Base-by-base conservation (phyloP, 129 eudicot genomes). In the Pittosporum tobira region DNA sequence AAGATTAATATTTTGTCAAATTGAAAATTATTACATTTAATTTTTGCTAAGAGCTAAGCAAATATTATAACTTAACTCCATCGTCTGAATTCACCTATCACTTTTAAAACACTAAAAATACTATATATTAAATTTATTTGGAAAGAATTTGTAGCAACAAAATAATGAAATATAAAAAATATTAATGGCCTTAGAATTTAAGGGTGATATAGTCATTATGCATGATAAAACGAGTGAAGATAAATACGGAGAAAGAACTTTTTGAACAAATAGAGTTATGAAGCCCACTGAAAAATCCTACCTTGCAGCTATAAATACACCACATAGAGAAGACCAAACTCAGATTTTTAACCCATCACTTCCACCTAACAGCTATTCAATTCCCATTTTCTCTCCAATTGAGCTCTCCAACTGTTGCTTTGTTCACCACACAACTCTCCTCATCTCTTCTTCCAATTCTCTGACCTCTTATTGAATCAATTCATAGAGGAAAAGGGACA, bases 261-360 rank as follows among this genome's bases (percentile, higher is more conserved):
- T 57, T 23, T 25, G 1, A 48, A 48, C 37, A 23, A 10, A 26
- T 8, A 18, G 16, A 45, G 43, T 48, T 46, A 23, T 30, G 10
- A 28, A 48, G 53, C 9, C 58, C 58, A 18, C 22, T 3, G 27
- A 67, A n/a, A 74, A 62, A 63, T 9, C 73, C 49, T 42, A 22
- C 47, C 3, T 59, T 68, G 63, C 63, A 59, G 57, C 80, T 81
- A 84, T 85, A 81, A 84, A 73, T 78, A 75, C 61, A 51, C 61
- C 18, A 46, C 74, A 65, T n/a, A 57, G 55, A 23, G 56, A 62
- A 69, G 60, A 72, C 57, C 66, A 48, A 61, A 51, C 63, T 45
- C 61, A 69, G 57, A 57, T 74, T 55, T 56, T 19, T 31, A 11
- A 6, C 48, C 25, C 51, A 34, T 6, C 24, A 38, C 6, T 63